phyloP scores from a whole-genome alignment of 257 asterid species.

The Jacaranda mimosifolia region DNA sequence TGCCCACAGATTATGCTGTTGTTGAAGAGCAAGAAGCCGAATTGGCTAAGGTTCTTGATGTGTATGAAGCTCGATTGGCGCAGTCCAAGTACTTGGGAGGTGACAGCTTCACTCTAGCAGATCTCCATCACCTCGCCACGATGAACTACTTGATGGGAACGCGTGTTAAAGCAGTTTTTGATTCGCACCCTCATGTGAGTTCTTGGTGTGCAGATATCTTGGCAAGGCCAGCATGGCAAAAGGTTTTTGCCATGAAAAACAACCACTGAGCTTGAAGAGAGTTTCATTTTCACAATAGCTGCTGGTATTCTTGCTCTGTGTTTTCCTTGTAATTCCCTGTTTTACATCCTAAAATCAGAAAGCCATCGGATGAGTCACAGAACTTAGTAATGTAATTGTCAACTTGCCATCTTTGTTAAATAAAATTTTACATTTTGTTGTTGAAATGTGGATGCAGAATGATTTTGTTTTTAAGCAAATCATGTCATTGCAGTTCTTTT shows the following conservation, averaged over 20 bases:
- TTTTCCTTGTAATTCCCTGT: slow-evolving; percentile 23
- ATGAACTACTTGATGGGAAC: slow-evolving; percentile 49
- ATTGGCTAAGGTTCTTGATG: slow-evolving; percentile 46
- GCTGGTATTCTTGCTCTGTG: neutral
- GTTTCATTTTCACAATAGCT: neutral
- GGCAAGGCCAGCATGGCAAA: slow-evolving; percentile 73
- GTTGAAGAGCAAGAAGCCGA: slow-evolving; percentile 45
- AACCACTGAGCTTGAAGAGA: neutral
- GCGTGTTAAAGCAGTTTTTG: slow-evolving; percentile 42
- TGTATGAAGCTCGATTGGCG: slow-evolving; percentile 56
- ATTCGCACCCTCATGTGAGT: slow-evolving; percentile 57
- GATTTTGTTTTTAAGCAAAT: neutral
- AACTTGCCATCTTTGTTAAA: slow-evolving; percentile 3
- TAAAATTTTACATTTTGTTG: slow-evolving; percentile 1
- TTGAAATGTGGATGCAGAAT: neutral
- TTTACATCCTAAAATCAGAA: neutral
- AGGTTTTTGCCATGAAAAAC: slow-evolving; percentile 48
- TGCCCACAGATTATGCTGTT: slow-evolving; percentile 45
- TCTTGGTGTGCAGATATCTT: slow-evolving; percentile 60
- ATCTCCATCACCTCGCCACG: slow-evolving; percentile 66
- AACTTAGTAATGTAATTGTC: neutral
- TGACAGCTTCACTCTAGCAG: slow-evolving; percentile 61
- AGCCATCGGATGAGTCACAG: neutral
- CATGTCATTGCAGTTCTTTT: neutral
- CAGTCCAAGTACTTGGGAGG: slow-evolving; percentile 65